A percentile compares a stretch with the other conserved stretches of the same genome.
phyloP scores from a whole-genome alignment of 2,329 filamentous ascomycete genomes.

The Plectosphaerella sp. region DNA sequence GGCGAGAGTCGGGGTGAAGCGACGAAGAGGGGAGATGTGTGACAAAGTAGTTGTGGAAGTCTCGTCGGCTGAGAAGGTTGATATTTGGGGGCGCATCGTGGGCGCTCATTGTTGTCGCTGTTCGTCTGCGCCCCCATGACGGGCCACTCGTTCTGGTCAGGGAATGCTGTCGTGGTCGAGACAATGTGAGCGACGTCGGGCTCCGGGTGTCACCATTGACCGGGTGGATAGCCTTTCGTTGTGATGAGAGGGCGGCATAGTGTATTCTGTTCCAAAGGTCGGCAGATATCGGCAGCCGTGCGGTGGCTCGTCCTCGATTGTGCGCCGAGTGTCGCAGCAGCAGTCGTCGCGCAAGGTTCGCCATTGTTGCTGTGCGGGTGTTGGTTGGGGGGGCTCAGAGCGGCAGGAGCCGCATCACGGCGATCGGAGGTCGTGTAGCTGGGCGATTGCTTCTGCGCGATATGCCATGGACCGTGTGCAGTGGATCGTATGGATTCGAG shows the following conservation, averaged over 20 bases:
- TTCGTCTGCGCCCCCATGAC: background rate
- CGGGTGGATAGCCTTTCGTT: background rate
- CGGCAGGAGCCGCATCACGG: conserved; percentile 1
- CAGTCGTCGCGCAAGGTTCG: background rate
- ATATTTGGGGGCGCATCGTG: background rate
- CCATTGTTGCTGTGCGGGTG: background rate
- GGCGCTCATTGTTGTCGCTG: background rate
- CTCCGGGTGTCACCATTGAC: background rate
- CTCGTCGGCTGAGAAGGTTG: conserved; percentile 28
- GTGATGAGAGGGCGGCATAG: background rate
- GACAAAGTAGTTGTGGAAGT: conserved; percentile 95
- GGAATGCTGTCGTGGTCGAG: background rate
- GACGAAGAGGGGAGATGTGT: conserved; percentile 93
- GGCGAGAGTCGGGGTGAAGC: conserved; percentile 77
- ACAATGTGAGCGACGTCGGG: background rate
- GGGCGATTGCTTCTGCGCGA: background rate
- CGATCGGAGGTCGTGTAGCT: background rate
- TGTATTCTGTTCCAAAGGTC: conserved; percentile 2
- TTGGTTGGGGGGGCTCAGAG: background rate
- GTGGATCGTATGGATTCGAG: background rate
- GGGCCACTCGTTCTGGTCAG: background rate
- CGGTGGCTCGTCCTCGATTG: background rate
- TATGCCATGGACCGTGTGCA: background rate
- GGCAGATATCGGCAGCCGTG: background rate
- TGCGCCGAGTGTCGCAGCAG: conserved; percentile 1